Conservation (phyloP, 805 yeast species). For the Wickerhamomyces bovis region DNA sequence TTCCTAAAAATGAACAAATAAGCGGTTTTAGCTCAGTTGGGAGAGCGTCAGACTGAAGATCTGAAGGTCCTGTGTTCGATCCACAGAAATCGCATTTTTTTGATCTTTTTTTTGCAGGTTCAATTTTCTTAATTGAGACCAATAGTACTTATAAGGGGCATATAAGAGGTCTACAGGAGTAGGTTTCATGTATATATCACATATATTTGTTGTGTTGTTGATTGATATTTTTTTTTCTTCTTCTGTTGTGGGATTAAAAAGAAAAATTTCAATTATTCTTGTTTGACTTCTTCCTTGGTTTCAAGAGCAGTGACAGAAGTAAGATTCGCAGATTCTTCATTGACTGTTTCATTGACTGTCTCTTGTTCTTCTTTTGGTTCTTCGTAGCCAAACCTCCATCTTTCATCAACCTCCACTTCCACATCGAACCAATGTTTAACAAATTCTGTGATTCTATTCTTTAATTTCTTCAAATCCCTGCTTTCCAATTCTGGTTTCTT, state of each 20-base stretch:
- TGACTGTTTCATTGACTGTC: background rate
- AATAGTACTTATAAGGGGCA: too few species aligned
- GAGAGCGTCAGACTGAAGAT: constrained; percentile 33
- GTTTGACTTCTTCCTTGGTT: too few species aligned
- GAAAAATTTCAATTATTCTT: too few species aligned
- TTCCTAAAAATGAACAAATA: background rate
- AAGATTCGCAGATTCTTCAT: background rate
- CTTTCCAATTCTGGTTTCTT: constrained; percentile 29
- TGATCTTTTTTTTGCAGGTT: constrained; percentile 5
- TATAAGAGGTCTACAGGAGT: background rate
- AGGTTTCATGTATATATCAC: background rate
- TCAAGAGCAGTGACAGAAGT: background rate
- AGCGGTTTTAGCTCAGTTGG: constrained; percentile 27
- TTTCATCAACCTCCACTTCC: constrained; percentile 25
- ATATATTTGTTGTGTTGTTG: background rate
- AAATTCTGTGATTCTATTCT: constrained; percentile 11
- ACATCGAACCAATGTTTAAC: constrained; percentile 24
- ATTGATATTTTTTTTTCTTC: too few species aligned
- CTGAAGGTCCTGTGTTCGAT: constrained; percentile 81
- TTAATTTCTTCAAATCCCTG: constrained; percentile 12
- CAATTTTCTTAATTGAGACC: background rate
- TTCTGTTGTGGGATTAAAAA: too few species aligned
- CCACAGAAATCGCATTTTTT: constrained; percentile 53
- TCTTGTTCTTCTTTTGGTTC: constrained; percentile 7
- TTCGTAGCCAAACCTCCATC: constrained; percentile 17